phyloP scores from a whole-genome alignment of 495 filamentous ascomycete genomes.

The Amphirosellinia nigrospora region DNA sequence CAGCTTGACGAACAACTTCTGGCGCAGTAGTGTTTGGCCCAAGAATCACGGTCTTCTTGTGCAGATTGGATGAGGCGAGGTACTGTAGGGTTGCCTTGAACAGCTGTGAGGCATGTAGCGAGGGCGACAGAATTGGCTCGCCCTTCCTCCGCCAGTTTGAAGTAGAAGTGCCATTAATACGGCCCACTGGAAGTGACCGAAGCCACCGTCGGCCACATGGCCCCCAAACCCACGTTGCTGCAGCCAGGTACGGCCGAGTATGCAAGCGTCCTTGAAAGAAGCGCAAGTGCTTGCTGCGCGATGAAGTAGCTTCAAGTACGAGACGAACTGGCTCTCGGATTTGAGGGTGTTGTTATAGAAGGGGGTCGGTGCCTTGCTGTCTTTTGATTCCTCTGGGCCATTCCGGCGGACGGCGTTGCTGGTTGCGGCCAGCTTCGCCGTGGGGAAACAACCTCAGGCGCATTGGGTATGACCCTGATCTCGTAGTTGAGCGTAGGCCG shows the following conservation, averaged over 20 bases:
- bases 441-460: conserved; percentile 69
- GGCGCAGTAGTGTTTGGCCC: conserved; percentile 37
- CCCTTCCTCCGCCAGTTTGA: conserved; percentile 73
- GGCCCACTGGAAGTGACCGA: conserved; percentile 93
- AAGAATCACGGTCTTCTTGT: conserved; percentile 65
- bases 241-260: conserved; percentile 87
- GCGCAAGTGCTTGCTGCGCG: conserved; percentile 67
- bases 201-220: conserved; percentile 74
- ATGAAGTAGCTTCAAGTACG: conserved; percentile 76
- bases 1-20: conserved; percentile 43
- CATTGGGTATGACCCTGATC: conserved; percentile 80
- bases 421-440: conserved; percentile 69
- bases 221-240: conserved; percentile 82
- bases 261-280: conserved; percentile 79
- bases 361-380: conserved; percentile 64
- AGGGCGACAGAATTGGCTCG: conserved; percentile 70
- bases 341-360: conserved; percentile 88
- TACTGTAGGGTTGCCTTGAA: conserved; percentile 93
- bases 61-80: conserved; percentile 72
- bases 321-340: conserved; percentile 73
- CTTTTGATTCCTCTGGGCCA: conserved; percentile 39
- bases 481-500: conserved; percentile 49
- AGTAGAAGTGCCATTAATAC: conserved; percentile 78
- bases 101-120: conserved; percentile 89
- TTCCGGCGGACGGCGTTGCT: conserved; percentile 71